Evolutionary conservation across 305 asterid species (phyloP), one percentile per base, ranked within the genome.

Genomic region (Fraxinus sp.): DNA sequence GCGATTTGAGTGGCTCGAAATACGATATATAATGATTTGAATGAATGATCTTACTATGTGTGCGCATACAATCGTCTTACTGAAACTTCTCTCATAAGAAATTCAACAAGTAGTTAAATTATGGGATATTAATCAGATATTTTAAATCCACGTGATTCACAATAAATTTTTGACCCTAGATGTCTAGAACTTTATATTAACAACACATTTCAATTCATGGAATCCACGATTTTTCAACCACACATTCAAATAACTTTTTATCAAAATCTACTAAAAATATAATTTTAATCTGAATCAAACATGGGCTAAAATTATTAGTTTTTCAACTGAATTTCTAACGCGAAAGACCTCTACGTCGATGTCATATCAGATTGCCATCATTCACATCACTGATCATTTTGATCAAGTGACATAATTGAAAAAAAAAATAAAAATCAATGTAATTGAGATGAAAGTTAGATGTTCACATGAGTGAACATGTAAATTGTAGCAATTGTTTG

Each of bases 381-480:
- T 3, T 43, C 55, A 43, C 55, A 3, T 43, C n/a, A 43, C n/a
- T 11, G 55, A 43, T 43, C 55, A 43, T 43, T 43, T 11, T 43
- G 9, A 43, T 43, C 55, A 43, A 43, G n/a, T 13, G n/a, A 43
- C n/a, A 3, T 43, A 43, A 11, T 11, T 43, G 55, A 43, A 37
- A 37, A 8, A 37, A 30, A 32, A 32, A 32, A 32, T 32, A 32
- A 32, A 32, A 32, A 37, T 41, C 55, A 43, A 43, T 43, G 4
- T 13, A 13, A 20, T 6, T 59, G 68, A 84, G 14, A 59, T 49
- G 37, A 37, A 74, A 24, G 64, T 88, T 71, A 72, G 16, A 77
- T 26, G 32, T 2, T 86, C 90, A 87, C 93, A 86, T 87, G 91
- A 84, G 22, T 41, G 86, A 78, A 84, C 83, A 78, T 81, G 81